phyloP scores from a whole-genome alignment of 805 yeast genomes.

The Yarrowia hollandica region DNA sequence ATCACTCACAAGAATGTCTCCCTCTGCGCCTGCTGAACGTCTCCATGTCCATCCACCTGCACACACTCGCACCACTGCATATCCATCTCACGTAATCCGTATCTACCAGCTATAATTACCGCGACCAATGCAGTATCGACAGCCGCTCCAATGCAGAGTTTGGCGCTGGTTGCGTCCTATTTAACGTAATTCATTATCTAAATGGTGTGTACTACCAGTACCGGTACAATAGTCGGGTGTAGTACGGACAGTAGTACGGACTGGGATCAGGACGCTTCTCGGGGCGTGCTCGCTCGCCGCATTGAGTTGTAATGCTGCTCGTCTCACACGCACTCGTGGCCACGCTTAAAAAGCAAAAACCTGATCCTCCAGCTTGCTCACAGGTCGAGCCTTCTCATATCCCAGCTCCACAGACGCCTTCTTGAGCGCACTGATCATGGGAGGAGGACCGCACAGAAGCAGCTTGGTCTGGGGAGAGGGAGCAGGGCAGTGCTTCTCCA shows the following conservation, averaged over 20 bases:
- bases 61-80: no score
- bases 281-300: background rate
- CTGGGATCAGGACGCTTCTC: no score
- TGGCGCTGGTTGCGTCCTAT: no score
- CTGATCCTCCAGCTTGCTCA: slow-evolving; percentile 86
- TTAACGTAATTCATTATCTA: slow-evolving; percentile 21
- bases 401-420: slow-evolving; percentile 74
- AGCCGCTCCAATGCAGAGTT: no score
- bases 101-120: no score
- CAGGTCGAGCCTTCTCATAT: slow-evolving; percentile 79
- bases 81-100: no score
- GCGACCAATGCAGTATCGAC: background rate
- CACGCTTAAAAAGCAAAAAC: slow-evolving; percentile 70
- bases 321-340: background rate
- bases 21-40: no score
- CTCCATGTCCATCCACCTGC: no score
- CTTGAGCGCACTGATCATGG: slow-evolving; percentile 82
- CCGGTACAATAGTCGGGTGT: no score
- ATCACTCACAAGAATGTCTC: no score
- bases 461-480: slow-evolving; percentile 62
- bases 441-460: slow-evolving; percentile 91
- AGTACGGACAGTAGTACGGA: no score
- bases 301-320: background rate
- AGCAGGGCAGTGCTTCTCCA: slow-evolving; percentile 62
- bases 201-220: background rate